phyloP scores from a whole-genome alignment of 805 yeast genomes.

The Saccharomycopsis vini region DNA sequence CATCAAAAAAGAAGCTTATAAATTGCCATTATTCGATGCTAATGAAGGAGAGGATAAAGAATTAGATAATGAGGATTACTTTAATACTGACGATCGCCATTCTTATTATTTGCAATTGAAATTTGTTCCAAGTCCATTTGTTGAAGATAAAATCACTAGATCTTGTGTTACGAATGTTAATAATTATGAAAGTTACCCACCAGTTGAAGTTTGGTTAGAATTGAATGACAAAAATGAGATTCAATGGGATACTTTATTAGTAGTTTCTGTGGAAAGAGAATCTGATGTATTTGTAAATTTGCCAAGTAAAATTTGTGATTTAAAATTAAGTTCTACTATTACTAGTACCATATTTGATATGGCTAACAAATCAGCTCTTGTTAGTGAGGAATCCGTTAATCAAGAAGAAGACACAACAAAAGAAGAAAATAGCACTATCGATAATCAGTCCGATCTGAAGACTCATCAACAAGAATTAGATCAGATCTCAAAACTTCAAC shows the following conservation, averaged over 20 bases:
- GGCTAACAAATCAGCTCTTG: background rate
- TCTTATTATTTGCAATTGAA: constrained; percentile 32
- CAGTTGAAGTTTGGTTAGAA: constrained; percentile 44
- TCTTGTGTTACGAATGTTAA: constrained; percentile 5
- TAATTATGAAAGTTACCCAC: constrained; percentile 32
- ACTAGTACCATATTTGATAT: constrained; percentile 28
- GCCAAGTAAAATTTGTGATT: constrained; percentile 33
- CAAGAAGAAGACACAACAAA: background rate
- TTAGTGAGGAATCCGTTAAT: background rate
- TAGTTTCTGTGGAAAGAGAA: constrained; percentile 39
- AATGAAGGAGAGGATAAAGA: constrained; percentile 20
- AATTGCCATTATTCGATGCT: constrained; percentile 24
- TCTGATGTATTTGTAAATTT: constrained; percentile 32
- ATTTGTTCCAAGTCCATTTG: constrained; percentile 34
- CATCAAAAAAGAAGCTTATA: constrained; percentile 27
- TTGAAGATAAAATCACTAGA: constrained; percentile 3
- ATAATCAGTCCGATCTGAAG: no score
- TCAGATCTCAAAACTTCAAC: background rate
- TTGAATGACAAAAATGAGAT: constrained; percentile 28
- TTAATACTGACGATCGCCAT: no score
- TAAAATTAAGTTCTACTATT: constrained; percentile 33
- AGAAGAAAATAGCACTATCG: no score
- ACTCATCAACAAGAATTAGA: background rate
- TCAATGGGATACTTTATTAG: constrained; percentile 30
- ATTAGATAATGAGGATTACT: constrained; percentile 16